Evolutionary conservation across 495 filamentous ascomycete genomes (phyloP), one percentile per base, ranked within the genome.

Genomic region (Beverwykella pulmonaria): DNA sequence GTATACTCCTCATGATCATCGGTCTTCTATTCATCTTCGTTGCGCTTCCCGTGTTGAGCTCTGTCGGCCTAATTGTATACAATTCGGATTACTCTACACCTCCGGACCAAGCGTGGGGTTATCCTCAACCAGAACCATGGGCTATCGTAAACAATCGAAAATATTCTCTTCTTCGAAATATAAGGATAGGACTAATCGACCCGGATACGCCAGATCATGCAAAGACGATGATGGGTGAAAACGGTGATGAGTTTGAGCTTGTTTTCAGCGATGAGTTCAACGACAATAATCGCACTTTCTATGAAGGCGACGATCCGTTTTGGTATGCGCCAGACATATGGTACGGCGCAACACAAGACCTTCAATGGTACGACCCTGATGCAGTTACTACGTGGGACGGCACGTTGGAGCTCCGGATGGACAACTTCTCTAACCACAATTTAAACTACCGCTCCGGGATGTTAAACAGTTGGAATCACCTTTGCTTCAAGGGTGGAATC

Each of bases 211-310:
- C 89, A 10, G 63, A 79, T 23, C 79, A 79, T 9, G 88, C 82
- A 10, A 80, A 75, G 74, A 83, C 81, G 3, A 88, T 85, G 71
- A 87, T 70, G 57, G 75, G 80, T 6, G 69, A 78, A 3, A 80
- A 87, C 70, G 90, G 90, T 8, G 85, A 82, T 59, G 83, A 82
- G 36, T 81, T 84, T 74, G 84, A 86, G 54, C 76, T 93, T 20
- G 88, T 92, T 65, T 92, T 91, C 65, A 92, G 89, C 4, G 90
- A 93, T 59, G 90, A 92, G 71, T 93, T 93, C 73, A 90, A 91
- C 64, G 82, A 76, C 19, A 82, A 84, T 55, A 87, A 88, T 12
- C 81, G 90, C 36, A 88, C 87, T 2, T 92, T 92, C 69, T 92
- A 89, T 71, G 82, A 85, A 36, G 86, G 83, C 10, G 90, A 92